These are phyloP conservation scores for Echinochloa phyllopogon DNA, from an alignment of 176 grass and related monocot species.

Conservation along the genomic window DNA sequence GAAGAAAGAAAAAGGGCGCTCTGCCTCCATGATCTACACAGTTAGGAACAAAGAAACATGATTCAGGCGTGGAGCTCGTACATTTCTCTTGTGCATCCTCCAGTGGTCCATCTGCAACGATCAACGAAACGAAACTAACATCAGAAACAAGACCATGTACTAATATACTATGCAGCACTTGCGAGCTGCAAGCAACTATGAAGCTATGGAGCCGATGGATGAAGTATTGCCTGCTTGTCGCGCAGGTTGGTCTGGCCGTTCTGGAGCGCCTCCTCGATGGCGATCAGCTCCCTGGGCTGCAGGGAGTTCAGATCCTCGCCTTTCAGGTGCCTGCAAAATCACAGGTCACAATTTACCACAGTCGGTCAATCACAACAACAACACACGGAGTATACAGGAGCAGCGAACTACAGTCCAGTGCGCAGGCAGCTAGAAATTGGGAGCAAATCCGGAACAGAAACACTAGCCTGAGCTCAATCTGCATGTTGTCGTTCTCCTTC, in stretches of 20 bases:
- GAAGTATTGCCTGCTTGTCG: slow-evolving; percentile 61
- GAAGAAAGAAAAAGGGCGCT: neutral
- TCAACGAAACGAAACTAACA: slow-evolving; percentile 5
- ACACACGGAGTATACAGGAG: neutral
- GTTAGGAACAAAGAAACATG: neutral
- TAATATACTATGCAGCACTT: neutral
- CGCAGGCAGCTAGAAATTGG: neutral
- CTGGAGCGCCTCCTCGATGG: slow-evolving; percentile 77
- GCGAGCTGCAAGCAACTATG: neutral
- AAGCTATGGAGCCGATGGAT: slow-evolving; percentile 12
- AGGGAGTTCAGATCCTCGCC: slow-evolving; percentile 95
- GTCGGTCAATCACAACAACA: neutral
- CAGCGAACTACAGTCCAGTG: neutral
- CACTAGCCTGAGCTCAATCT: slow-evolving; percentile 89
- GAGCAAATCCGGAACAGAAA: slow-evolving; percentile 1
- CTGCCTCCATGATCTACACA: neutral
- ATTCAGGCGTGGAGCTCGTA: slow-evolving; percentile 38
- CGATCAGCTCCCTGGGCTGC: slow-evolving; percentile 82
- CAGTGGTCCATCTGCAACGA: slow-evolving; percentile 75
- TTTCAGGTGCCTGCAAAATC: slow-evolving; percentile 71
- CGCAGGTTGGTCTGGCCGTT: slow-evolving; percentile 70
- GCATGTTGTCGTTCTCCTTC: slow-evolving; percentile 99
- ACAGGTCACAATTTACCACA: neutral
- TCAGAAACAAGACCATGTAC: slow-evolving; percentile 14
- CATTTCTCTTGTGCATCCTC: slow-evolving; percentile 81